Evolutionary conservation across 306 rosid genomes (phyloP), one percentile per base, ranked within the genome.

Genomic region (Begonia peltatifolia): DNA sequence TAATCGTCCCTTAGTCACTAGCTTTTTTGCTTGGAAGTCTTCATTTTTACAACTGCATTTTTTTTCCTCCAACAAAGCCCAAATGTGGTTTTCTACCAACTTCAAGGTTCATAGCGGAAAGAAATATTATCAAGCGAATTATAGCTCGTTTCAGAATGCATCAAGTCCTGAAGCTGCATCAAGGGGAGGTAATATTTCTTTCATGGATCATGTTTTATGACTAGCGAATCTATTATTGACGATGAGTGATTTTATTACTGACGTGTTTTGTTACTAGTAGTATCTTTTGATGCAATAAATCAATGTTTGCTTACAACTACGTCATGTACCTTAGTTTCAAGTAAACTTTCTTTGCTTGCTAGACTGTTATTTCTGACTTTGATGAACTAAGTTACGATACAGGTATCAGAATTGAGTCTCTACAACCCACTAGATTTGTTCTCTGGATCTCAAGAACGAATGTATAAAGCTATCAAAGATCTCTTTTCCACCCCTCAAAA

Each of bases 71-170:
- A 30, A 30, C 38, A 30, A 30, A 30, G 38, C 38, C 38, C 38
- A 30, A 30, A 30, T 30, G 38, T 30, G 38, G 38, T 30, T 30
- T 30, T 30, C 38, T 30, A 30, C 94, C 99, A 41, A 47, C 63
- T 64, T 80, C 99, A 67, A 74, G 70, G 61, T 83, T 79, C 69
- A 81, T 92, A 61, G 80, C 70, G 18, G 87, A 92, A 68, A 75
- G 47, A 65, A 83, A 83, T 67, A 64, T 68, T 54, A 53, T 79
- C 43, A 92, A 92, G 68, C 81, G 44, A 71, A 73, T 51, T 46
- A 68, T 81, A 62, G 61, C 88, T 60, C 94, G 96, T 59, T 86
- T 81, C 65, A 77, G 71, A 80, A 86, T 90, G 99, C 99, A 86
- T 72, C 99, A 90, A 70, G 74, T 79, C 69, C 70, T 86, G 72